Evolutionary conservation across 257 asterid species (phyloP).

Genomic region (Solanum boliviense): DNA sequence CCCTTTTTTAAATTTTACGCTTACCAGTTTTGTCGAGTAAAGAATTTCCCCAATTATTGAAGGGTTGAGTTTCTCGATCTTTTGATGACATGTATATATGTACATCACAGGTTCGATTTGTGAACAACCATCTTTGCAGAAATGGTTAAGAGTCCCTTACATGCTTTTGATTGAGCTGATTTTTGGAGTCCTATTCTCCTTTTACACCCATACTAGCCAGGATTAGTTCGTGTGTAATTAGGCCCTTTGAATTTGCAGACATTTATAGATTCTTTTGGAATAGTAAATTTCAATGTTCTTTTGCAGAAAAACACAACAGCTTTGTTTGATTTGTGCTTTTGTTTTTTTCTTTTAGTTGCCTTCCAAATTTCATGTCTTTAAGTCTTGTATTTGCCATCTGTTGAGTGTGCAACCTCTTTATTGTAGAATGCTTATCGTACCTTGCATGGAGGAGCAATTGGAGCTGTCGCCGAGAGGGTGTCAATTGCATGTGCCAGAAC

Average conservation of each 20-base stretch:
- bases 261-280: background rate
- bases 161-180: background rate
- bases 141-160: background rate
- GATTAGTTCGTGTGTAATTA: background rate
- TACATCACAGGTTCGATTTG: background rate
- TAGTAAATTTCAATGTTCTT: background rate
- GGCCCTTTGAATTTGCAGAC: background rate
- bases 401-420: background rate
- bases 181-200: background rate
- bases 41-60: background rate
- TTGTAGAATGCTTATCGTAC: constrained; percentile 53
- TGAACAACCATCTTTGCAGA: background rate
- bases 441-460: constrained; percentile 91
- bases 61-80: background rate
- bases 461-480: constrained; percentile 54
- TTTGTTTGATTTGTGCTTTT: background rate
- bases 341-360: background rate
- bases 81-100: background rate
- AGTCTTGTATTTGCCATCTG: background rate
- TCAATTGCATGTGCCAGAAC: constrained; percentile 81
- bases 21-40: background rate
- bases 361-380: background rate
- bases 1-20: background rate
- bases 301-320: background rate
- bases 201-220: background rate